Conservation (phyloP, 1,284 basidiomycete species). For the Peniophora sp. region DNA sequence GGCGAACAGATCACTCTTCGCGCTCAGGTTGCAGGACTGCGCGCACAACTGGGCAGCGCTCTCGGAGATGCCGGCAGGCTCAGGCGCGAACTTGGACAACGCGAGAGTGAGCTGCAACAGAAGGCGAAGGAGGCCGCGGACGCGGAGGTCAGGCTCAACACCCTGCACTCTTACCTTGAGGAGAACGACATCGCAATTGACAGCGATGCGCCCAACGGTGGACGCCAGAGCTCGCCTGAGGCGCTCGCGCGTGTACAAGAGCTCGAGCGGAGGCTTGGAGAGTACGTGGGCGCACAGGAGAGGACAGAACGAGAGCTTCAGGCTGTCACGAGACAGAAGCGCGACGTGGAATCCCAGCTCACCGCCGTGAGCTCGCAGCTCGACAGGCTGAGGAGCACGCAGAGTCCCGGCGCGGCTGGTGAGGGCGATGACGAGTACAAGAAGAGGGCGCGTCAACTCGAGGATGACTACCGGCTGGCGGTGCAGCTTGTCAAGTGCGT, state of each 20-base stretch:
- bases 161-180: constrained; percentile 81
- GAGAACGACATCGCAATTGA: constrained; percentile 82
- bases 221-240: constrained; percentile 32
- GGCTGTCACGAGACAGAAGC: constrained; percentile 53
- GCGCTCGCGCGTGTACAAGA: constrained; percentile 53
- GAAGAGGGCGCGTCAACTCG: constrained; percentile 74
- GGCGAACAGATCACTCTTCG: constrained; percentile 63
- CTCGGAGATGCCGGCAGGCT: constrained; percentile 68
- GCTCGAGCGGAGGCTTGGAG: constrained; percentile 69
- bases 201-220: background rate
- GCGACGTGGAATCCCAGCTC: constrained; percentile 68
- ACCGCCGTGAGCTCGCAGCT: constrained; percentile 58
- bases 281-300: constrained; percentile 66
- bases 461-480: constrained; percentile 91
- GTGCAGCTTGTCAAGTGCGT: constrained; percentile 88
- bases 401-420: constrained; percentile 33
- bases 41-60: constrained; percentile 68
- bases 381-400: constrained; percentile 49
- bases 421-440: constrained; percentile 77
- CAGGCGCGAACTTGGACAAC: constrained; percentile 60
- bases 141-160: constrained; percentile 66
- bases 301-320: constrained; percentile 66
- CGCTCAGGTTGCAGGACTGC: constrained; percentile 73
- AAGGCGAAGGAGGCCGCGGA: constrained; percentile 67
- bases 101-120: constrained; percentile 65